A percentile compares a stretch with the other conserved stretches of the same genome.
These are phyloP conservation scores for Cladosporium sp. DNA, from an alignment of 2,329 filamentous ascomycete species.

Conservation along the genomic window DNA sequence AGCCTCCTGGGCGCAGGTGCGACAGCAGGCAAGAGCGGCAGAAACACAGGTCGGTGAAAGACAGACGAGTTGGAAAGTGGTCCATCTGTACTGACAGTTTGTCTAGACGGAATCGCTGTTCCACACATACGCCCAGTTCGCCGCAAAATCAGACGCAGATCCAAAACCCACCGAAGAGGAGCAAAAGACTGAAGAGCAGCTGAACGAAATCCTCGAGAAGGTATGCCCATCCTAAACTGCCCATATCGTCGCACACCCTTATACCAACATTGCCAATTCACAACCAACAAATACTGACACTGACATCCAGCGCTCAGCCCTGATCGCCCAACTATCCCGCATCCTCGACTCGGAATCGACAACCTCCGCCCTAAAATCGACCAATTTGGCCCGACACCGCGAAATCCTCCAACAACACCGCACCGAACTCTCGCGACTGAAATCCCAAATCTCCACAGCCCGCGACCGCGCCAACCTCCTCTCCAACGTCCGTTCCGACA, in stretches of 20 bases:
- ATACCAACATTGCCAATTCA: too few relatives aligned
- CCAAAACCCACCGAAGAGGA: constrained; percentile 83
- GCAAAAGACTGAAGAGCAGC: constrained; percentile 67
- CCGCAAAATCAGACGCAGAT: constrained; percentile 71
- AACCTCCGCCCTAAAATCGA: constrained; percentile 92
- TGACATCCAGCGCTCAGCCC: constrained; percentile 64
- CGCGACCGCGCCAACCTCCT: constrained; percentile 87
- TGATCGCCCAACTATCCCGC: constrained; percentile 76
- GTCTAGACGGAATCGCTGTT: constrained; percentile 75
- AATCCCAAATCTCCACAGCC: constrained; percentile 66
- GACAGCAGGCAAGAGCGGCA: constrained; percentile 81
- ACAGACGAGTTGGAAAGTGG: not conserved
- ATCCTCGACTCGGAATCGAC: constrained; percentile 92
- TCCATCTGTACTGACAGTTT: constrained; percentile 17
- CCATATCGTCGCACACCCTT: too few relatives aligned
- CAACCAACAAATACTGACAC: too few relatives aligned
- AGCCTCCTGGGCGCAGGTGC: constrained; percentile 78
- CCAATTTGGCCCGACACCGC: constrained; percentile 85
- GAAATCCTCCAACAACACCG: constrained; percentile 86
- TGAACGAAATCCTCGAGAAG: constrained; percentile 80
- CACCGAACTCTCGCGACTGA: constrained; percentile 72
- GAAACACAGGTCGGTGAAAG: constrained; percentile 71
- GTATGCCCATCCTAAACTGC: constrained; percentile 40
- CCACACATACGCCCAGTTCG: constrained; percentile 86
- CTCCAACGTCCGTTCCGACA: constrained; percentile 84